A percentile compares a stretch with the other conserved stretches of the same genome.
These are phyloP conservation scores for Mucor saturninus DNA, from an alignment of 371 early-diverging fungal species.

Conservation along the genomic window DNA sequence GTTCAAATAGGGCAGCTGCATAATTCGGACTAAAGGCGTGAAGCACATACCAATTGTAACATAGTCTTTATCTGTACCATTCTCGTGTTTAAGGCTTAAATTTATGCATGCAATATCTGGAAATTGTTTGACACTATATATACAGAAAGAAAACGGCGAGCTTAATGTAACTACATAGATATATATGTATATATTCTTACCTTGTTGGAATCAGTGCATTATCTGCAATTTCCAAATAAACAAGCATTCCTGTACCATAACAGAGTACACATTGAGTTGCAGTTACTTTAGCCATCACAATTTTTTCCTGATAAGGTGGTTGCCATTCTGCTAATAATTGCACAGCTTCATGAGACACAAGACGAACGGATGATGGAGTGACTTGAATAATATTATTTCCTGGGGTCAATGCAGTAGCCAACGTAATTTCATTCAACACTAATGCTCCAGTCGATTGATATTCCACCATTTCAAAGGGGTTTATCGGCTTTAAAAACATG, in stretches of 20 bases:
- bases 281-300: constrained; percentile 62
- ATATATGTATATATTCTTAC: constrained; percentile 34
- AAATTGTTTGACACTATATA: constrained; percentile 15
- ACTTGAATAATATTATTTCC: constrained; percentile 50
- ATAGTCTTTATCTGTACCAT: constrained; percentile 12
- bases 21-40: background rate
- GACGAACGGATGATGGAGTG: constrained; percentile 58
- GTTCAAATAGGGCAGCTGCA: constrained; percentile 9
- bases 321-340: constrained; percentile 58
- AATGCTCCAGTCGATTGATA: constrained; percentile 22
- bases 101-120: constrained; percentile 17
- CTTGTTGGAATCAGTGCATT: constrained; percentile 46
- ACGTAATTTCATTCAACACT: constrained; percentile 30
- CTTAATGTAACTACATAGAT: background rate
- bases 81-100: constrained; percentile 15
- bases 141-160: background rate
- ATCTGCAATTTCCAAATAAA: constrained; percentile 60
- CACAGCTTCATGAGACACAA: constrained; percentile 40
- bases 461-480: constrained; percentile 2
- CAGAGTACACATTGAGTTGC: constrained; percentile 62
- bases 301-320: constrained; percentile 40
- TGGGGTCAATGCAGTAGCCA: constrained; percentile 24
- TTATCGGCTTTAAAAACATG: constrained; percentile 13
- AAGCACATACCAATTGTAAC: constrained; percentile 21
- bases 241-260: constrained; percentile 55